A percentile compares a stretch with the other conserved stretches of the same genome.
phyloP scores from a whole-genome alignment of 2,329 filamentous ascomycete genomes.

The Fusarium oligoseptatum region DNA sequence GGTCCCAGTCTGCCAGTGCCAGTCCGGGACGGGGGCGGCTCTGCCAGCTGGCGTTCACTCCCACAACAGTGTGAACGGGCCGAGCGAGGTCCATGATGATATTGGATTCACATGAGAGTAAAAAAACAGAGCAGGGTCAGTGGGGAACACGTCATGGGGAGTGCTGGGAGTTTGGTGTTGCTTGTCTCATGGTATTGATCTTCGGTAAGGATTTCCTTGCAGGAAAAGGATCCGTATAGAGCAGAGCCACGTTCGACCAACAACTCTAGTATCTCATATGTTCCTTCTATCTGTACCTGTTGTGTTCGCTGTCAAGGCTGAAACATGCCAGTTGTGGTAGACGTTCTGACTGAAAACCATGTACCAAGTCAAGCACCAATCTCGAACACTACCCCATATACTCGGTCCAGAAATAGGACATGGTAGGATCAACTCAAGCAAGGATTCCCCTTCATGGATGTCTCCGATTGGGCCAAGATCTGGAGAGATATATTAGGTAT shows the following conservation, averaged over 20 bases:
- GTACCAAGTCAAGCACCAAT: not conserved
- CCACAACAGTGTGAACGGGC: not conserved
- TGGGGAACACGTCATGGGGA: slow-evolving; percentile 12
- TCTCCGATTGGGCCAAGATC: not conserved
- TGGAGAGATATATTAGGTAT: not conserved
- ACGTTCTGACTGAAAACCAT: not conserved
- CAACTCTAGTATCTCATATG: not conserved
- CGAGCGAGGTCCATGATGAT: not conserved
- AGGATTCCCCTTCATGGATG: not conserved
- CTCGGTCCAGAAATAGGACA: not conserved
- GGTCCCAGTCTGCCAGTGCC: slow-evolving; percentile 2
- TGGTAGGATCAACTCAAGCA: not conserved
- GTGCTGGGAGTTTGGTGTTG: slow-evolving; percentile 3
- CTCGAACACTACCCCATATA: not conserved
- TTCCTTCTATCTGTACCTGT: not conserved
- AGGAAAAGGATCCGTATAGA: not conserved
- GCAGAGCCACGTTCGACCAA: not conserved
- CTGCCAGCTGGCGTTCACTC: slow-evolving; percentile 22
- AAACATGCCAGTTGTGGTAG: not conserved
- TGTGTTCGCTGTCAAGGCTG: not conserved
- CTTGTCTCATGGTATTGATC: not conserved
- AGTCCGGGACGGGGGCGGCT: not conserved
- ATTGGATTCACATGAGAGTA: not conserved
- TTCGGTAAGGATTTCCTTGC: not conserved
- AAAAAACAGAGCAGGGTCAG: not conserved